These are phyloP conservation scores for Lactarius sanguifluus DNA, from an alignment of 768 basidiomycete species.

Conservation along the genomic window DNA sequence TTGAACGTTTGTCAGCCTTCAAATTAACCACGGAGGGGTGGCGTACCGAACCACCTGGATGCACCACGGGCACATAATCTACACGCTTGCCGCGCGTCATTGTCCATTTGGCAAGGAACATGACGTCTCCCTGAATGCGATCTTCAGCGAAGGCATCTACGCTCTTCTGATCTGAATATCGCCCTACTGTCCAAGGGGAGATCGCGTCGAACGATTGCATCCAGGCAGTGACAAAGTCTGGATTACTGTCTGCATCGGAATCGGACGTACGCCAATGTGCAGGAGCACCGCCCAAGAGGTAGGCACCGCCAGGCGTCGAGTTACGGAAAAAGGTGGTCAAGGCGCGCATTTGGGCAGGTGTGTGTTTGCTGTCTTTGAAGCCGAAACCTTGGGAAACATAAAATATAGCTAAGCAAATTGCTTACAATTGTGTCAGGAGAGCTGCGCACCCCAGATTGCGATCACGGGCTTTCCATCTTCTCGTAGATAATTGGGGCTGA, in stretches of 20 bases:
- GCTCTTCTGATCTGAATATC: slow-evolving; percentile 58
- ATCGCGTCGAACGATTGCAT: slow-evolving; percentile 77
- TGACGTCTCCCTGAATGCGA: slow-evolving; percentile 63
- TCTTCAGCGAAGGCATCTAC: slow-evolving; percentile 63
- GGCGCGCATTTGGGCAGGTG: slow-evolving; percentile 55
- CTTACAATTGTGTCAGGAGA: background rate
- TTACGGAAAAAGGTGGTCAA: slow-evolving; percentile 58
- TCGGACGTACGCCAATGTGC: slow-evolving; percentile 73
- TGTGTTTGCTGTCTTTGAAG: slow-evolving; percentile 58
- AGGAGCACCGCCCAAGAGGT: slow-evolving; percentile 69
- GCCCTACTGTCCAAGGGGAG: slow-evolving; percentile 81
- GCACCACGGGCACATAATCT: slow-evolving; percentile 81
- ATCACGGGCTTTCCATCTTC: slow-evolving; percentile 72
- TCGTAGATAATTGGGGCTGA: slow-evolving; percentile 70
- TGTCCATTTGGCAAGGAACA: slow-evolving; percentile 49
- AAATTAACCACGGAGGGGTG: background rate
- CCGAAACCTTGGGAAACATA: slow-evolving; percentile 56
- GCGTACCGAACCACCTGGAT: slow-evolving; percentile 80
- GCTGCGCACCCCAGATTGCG: slow-evolving; percentile 61
- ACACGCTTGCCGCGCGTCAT: slow-evolving; percentile 46
- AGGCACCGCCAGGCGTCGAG: slow-evolving; percentile 69
- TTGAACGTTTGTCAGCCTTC: slow-evolving; percentile 16
- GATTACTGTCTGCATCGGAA: slow-evolving; percentile 68
- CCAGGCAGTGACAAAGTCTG: slow-evolving; percentile 67
- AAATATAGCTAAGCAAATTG: slow-evolving; percentile 6